Evolutionary conservation across 2,329 filamentous ascomycete species (phyloP), one percentile per base, ranked within the genome.

Genomic region (Talaromyces sp.): DNA sequence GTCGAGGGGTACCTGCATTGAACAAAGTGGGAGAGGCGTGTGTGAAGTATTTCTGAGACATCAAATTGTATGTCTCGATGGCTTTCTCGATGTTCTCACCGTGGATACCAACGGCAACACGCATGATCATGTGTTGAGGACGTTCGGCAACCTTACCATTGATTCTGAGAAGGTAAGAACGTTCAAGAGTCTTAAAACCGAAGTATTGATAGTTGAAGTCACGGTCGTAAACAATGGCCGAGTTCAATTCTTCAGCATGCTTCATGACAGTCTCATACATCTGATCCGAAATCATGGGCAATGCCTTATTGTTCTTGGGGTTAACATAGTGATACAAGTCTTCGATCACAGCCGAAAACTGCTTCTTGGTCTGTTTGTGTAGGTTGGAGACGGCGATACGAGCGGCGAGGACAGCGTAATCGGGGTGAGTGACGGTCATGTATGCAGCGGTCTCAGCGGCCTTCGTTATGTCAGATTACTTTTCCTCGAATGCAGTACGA

Each of bases 131-230:
- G 82, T 99, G 95, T 80, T 99, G 95, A 50, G 95, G 95, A 72
- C 95, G 88, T 83, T 99, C 95, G 59, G 93, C 93, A 74, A 98
- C 92, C 81, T 97, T 96, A 76, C 92, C 93, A 72, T 97, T 86
- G 68, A 98, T 90, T 75, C 96, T 93, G 69, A 99, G 88, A 59
- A 99, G 88, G 75, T 99, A 99, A 73, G 95, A 99, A 65, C 95
- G 89, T 83, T 99, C 95, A 42, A 99, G 83, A 7, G 95, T 99
- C 86, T 99, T 99, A 88, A 99, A 99, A 67, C 95, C 95, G 73
- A 99, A 99, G 82, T 96, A 99, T 82, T 99, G 95, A 83, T 99
- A 99, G 86, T 98, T 97, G 86, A 99, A 99, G 77, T 99, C 95
- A 70, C 95, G 90, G 81, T 99, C 95, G 73, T 98, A 99, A 72